A percentile compares a stretch with the other conserved stretches of the same genome.
Conservation (phyloP, 371 early-diverging fungal genomes). For the Actinomortierella wolfii region DNA sequence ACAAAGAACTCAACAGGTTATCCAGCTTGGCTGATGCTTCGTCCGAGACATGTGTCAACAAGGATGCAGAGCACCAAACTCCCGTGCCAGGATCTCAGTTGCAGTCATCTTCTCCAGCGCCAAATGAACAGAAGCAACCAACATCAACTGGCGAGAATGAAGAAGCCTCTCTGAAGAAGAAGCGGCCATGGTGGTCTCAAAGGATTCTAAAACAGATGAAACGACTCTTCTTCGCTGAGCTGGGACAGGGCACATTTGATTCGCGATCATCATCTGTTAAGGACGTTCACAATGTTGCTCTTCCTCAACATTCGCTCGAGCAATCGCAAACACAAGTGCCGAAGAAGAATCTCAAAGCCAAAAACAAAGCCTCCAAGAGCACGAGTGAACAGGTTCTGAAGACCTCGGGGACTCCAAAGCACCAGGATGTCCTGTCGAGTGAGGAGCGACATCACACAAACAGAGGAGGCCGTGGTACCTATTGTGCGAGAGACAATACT, state of each 20-base stretch:
- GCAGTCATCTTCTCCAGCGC: too few species aligned
- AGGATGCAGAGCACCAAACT: too few species aligned
- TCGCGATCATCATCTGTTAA: background rate
- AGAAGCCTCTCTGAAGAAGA: conserved; percentile 2
- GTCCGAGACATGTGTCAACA: too few species aligned
- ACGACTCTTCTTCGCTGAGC: conserved; percentile 10
- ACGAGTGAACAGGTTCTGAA: background rate
- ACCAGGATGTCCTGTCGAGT: background rate
- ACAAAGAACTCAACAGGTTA: too few species aligned
- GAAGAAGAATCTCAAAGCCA: background rate
- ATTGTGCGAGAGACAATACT: background rate
- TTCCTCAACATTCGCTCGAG: background rate
- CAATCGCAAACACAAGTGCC: background rate
- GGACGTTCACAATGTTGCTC: background rate
- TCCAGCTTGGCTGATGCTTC: too few species aligned
- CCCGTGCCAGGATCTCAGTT: too few species aligned
- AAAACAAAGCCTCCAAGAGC: background rate
- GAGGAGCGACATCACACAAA: background rate
- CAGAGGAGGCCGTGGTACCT: background rate
- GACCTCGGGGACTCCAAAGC: background rate
- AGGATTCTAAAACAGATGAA: conserved; percentile 31
- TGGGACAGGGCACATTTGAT: background rate
- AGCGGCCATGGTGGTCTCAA: conserved; percentile 18
- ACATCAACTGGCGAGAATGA: too few species aligned
- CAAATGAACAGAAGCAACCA: too few species aligned